phyloP scores from a whole-genome alignment of 192 early-diverging fungal genomes.

The Geranomyces michiganensis region DNA sequence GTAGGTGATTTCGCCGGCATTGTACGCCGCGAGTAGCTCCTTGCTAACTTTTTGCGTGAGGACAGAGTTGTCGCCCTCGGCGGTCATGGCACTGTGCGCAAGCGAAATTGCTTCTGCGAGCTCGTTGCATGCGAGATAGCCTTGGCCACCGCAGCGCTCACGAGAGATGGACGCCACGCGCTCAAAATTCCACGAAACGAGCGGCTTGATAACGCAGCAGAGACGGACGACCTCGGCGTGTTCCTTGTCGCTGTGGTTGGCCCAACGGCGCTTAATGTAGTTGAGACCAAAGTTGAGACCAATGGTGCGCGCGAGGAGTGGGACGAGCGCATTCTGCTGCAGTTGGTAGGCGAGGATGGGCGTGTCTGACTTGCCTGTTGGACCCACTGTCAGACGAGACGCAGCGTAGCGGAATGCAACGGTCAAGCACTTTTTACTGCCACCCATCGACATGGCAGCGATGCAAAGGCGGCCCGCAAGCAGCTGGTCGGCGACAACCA shows the following conservation, averaged over 20 bases:
- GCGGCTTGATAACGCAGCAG: constrained; percentile 78
- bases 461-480: constrained; percentile 72
- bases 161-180: constrained; percentile 67
- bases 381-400: constrained; percentile 71
- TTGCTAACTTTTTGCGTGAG: constrained; percentile 79
- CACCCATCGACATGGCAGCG: constrained; percentile 66
- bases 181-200: constrained; percentile 75
- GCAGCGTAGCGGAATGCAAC: constrained; percentile 77
- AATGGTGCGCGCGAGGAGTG: constrained; percentile 65
- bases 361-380: constrained; percentile 75
- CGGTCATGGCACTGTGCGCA: constrained; percentile 77
- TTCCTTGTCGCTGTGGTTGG: constrained; percentile 43
- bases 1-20: constrained; percentile 49
- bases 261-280: constrained; percentile 74
- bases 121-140: constrained; percentile 69
- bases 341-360: constrained; percentile 77
- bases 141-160: constrained; percentile 77
- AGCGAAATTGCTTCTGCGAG: constrained; percentile 70
- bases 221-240: constrained; percentile 67
- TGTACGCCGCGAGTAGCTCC: constrained; percentile 63
- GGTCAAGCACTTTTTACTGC: constrained; percentile 60
- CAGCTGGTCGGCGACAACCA: constrained; percentile 78
- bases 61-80: constrained; percentile 77
- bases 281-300: constrained; percentile 77
- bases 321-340: constrained; percentile 74